Evolutionary conservation across 306 rosid species (phyloP), one percentile per base, ranked within the genome.

Genomic region (Prunus mume): DNA sequence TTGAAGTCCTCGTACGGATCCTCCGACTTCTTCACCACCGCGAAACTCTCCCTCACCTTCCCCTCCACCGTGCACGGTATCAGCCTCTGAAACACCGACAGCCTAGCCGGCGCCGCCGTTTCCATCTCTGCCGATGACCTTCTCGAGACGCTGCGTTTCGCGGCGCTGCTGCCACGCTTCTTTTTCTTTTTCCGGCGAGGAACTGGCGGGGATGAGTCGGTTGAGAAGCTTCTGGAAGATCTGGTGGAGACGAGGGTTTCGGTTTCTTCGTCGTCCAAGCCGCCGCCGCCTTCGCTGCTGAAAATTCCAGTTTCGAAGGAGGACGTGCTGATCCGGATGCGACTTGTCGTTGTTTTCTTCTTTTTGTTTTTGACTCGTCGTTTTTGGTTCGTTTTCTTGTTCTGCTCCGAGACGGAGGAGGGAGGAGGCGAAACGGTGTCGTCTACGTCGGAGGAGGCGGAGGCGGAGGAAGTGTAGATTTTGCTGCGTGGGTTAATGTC

Each of bases 1-100:
- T 83, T 88, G 77, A 88, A 88, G 54, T 88, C 91, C 64, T 81
- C 87, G 72, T 76, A 83, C 30, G 91, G 91, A 74, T 88, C 86
- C 78, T 79, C 81, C 73, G 91, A 88, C 65, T 82, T 88, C 85
- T 88, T 88, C 81, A 88, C 85, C 81, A 88, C 89, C 22, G 89
- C 91, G 34, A 78, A 88, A 65, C 89, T 88, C 79, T 88, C 91
- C 49, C 89, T 79, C 34, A 85, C 82, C 20, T 87, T 88, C 58
- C 89, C 91, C 6, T 82, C 89, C 78, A 85, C 91, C n/a, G 56
- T 78, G 75, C 88, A 85, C 3, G 89, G 85, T 24, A 85, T 87
- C 73, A 84, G 62, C 85, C 82, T 84, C 80, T 85, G 85, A 47
- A 89, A 80, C 86, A 87, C 74, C 56, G 93, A 89, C 6, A 89